Evolutionary conservation across 768 basidiomycete species (phyloP).

Genomic region (Podaxis pistillaris): DNA sequence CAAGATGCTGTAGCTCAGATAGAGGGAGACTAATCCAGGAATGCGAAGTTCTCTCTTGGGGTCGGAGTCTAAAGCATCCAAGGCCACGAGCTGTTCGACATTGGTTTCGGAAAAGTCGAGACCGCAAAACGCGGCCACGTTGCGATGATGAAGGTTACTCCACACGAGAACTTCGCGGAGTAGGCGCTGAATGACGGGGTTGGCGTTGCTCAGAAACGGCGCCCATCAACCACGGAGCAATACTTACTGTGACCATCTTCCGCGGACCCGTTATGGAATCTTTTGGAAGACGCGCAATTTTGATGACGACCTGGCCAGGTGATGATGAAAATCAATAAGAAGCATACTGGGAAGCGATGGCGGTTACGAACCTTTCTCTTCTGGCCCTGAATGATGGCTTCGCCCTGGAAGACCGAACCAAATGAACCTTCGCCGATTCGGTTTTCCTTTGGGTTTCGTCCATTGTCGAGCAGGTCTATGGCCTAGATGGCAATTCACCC

Average conservation of each 20-base stretch:
- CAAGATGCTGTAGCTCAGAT: not conserved
- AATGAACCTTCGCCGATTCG: not conserved
- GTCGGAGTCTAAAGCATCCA: not conserved
- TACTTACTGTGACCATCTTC: not conserved
- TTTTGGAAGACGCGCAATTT: not conserved
- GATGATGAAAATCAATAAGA: not conserved
- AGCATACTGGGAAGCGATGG: not conserved
- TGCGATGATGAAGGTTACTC: not conserved
- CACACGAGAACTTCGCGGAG: constrained; percentile 4
- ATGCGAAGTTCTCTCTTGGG: not conserved
- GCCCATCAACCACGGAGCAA: not conserved
- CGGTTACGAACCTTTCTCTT: not conserved
- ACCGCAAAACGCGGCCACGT: not conserved
- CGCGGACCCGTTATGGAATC: not conserved
- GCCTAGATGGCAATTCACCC: not conserved
- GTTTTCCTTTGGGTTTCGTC: not conserved
- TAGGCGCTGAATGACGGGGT: not conserved
- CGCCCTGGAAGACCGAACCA: not conserved
- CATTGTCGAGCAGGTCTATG: not conserved
- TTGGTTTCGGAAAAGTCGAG: not conserved
- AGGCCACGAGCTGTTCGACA: not conserved
- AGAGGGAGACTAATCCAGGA: not conserved
- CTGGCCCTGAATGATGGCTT: not conserved
- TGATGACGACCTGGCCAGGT: not conserved
- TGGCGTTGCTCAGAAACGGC: not conserved